Percentiles rank a stretch among this genome's conserved stretches.
Evolutionary conservation across 1,284 basidiomycete genomes (phyloP).

Genomic region (Puccinia hordei): DNA sequence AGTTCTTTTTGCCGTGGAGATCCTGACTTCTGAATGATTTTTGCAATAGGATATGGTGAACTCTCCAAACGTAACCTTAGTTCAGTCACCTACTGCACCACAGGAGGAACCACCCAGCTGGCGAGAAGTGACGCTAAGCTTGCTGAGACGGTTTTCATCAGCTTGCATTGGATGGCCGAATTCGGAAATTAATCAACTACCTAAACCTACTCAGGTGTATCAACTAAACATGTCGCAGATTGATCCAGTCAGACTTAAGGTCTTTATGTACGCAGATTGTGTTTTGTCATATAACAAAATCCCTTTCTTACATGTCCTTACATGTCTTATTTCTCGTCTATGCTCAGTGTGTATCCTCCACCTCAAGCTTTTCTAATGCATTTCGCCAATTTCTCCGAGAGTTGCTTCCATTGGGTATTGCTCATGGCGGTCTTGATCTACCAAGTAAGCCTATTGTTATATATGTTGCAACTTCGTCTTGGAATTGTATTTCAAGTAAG

Average conservation of each 20-base stretch:
- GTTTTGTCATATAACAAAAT: no score
- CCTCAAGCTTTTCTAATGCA: conserved; percentile 73
- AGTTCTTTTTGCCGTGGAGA: neutral
- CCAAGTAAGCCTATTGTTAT: conserved; percentile 64
- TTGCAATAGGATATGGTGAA: conserved; percentile 36
- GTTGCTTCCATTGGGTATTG: conserved; percentile 69
- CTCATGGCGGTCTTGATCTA: conserved; percentile 67
- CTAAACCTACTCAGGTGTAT: conserved; percentile 65
- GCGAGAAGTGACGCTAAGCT: conserved; percentile 49
- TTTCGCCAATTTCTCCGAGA: conserved; percentile 70
- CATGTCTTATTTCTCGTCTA: neutral
- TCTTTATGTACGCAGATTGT: conserved; percentile 63
- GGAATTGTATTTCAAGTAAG: neutral
- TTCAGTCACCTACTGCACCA: conserved; percentile 26
- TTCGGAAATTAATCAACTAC: conserved; percentile 61
- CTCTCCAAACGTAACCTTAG: conserved; percentile 36
- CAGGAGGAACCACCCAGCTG: conserved; percentile 59
- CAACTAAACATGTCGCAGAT: conserved; percentile 77
- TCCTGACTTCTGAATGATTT: neutral
- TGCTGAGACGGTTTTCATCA: conserved; percentile 69
- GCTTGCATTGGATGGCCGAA: conserved; percentile 65
- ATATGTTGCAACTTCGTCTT: neutral
- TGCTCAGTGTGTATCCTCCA: conserved; percentile 70
- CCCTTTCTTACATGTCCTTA: neutral
- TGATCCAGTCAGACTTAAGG: conserved; percentile 68